A percentile compares a stretch with the other conserved stretches of the same genome.
Conservation (phyloP, 352 stramenopile species). For the Pythium myriotylum region DNA sequence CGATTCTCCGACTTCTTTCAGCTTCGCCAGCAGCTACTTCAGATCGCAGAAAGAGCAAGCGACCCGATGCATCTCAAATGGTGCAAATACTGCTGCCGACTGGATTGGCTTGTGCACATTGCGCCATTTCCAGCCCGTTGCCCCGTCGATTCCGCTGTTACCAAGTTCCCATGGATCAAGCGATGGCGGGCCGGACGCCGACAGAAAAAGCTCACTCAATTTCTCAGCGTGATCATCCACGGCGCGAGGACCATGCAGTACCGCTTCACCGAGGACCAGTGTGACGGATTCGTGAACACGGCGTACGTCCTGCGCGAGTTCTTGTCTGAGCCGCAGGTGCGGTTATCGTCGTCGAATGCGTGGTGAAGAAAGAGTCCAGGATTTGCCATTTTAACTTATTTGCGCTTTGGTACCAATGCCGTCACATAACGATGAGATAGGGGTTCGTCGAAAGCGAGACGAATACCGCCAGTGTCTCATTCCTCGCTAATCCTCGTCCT, state of each 20-base stretch:
- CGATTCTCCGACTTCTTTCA: constrained; percentile 59
- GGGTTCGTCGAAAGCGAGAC: too few relatives aligned
- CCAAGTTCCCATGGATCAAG: constrained; percentile 7
- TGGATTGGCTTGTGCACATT: constrained; percentile 43
- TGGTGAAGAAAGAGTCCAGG: constrained; percentile 17
- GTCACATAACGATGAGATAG: too few relatives aligned
- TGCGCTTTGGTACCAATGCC: too few relatives aligned
- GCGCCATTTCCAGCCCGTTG: constrained; percentile 51
- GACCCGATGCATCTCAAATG: constrained; percentile 51
- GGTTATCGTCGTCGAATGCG: constrained; percentile 11
- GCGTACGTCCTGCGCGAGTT: constrained; percentile 61
- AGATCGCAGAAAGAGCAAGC: constrained; percentile 23
- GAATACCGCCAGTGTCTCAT: too few relatives aligned
- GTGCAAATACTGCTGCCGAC: constrained; percentile 56
- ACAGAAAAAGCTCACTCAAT: constrained; percentile 38
- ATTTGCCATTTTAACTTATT: too few relatives aligned
- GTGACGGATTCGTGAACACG: constrained; percentile 48
- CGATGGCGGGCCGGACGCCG: constrained; percentile 28
- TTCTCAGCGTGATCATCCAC: constrained; percentile 48
- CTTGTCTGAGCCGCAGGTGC: constrained; percentile 37
- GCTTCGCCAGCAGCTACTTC: constrained; percentile 42
- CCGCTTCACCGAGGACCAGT: constrained; percentile 41
- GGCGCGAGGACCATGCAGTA: constrained; percentile 58
- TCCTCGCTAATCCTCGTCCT: too few relatives aligned
- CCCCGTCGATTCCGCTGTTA: constrained; percentile 5